Conservation (phyloP, 345 rosid genomes). For the Laguncularia racemosa region DNA sequence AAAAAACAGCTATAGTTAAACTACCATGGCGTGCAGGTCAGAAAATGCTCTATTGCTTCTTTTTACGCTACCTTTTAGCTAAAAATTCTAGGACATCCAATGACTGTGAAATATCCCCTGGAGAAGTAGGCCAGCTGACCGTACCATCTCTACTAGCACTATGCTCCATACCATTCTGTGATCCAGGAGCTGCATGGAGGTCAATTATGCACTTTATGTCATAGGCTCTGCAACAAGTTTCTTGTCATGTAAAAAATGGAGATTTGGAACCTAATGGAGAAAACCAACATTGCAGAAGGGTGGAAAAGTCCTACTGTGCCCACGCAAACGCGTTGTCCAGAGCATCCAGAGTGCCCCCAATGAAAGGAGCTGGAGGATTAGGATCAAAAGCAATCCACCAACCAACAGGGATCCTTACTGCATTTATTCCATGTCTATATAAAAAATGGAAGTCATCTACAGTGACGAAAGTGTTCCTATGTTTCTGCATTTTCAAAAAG, state of each 20-base stretch:
- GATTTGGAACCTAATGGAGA: slow-evolving; percentile 2
- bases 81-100: slow-evolving; percentile 57
- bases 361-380: slow-evolving; percentile 59
- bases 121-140: slow-evolving; percentile 44
- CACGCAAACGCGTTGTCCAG: slow-evolving; percentile 67
- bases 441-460: slow-evolving; percentile 55
- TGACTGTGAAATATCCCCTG: slow-evolving; percentile 46
- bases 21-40: not conserved
- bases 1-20: too few species aligned
- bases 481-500: slow-evolving; percentile 35
- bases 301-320: slow-evolving; percentile 48
- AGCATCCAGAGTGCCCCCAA: slow-evolving; percentile 59
- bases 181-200: slow-evolving; percentile 82
- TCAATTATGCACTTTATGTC: slow-evolving; percentile 67
- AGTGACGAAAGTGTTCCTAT: slow-evolving; percentile 49
- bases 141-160: slow-evolving; percentile 70
- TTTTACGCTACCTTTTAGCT: slow-evolving; percentile 44
- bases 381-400: slow-evolving; percentile 85
- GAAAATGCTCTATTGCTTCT: not conserved
- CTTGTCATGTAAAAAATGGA: slow-evolving; percentile 6
- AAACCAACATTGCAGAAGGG: slow-evolving; percentile 2
- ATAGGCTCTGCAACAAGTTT: slow-evolving; percentile 41
- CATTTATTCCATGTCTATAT: slow-evolving; percentile 50
- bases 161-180: slow-evolving; percentile 81
- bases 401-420: slow-evolving; percentile 71